Conservation (phyloP, 345 rosid species). For the Gossypioides kirkii region DNA sequence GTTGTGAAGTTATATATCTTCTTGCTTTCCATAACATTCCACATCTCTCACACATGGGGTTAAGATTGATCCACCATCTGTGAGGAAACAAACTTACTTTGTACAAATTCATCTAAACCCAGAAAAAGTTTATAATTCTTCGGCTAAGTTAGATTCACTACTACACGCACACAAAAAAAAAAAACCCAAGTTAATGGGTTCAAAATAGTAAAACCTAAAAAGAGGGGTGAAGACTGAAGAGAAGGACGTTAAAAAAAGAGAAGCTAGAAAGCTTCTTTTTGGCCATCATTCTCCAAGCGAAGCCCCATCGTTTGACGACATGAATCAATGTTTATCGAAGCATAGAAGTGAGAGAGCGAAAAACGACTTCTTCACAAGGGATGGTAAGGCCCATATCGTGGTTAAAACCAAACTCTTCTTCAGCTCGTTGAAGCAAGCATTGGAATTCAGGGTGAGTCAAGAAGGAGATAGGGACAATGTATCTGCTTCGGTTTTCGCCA, state of each 20-base stretch:
- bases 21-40: constrained; percentile 20
- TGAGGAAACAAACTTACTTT: constrained; percentile 50
- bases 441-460: constrained; percentile 75
- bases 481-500: constrained; percentile 72
- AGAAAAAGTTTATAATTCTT: constrained; percentile 16
- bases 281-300: constrained; percentile 35
- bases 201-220: not conserved
- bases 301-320: not conserved
- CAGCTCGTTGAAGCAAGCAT: constrained; percentile 68
- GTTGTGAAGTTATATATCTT: not conserved
- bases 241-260: constrained; percentile 40
- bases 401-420: constrained; percentile 91
- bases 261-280: constrained; percentile 25
- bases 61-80: constrained; percentile 20
- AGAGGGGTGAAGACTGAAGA: constrained; percentile 15
- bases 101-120: constrained; percentile 39
- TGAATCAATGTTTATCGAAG: constrained; percentile 34
- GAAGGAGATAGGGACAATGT: constrained; percentile 83
- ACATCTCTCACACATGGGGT: constrained; percentile 44
- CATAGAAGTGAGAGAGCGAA: constrained; percentile 78
- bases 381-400: constrained; percentile 93
- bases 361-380: constrained; percentile 91
- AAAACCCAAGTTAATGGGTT: constrained; percentile 27
- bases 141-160: constrained; percentile 34
- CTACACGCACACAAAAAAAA: constrained; percentile 21